A percentile compares a stretch with the other conserved stretches of the same genome.
phyloP scores from a whole-genome alignment of 2,329 filamentous ascomycete genomes.

The Paraconiothyrium brasiliense region DNA sequence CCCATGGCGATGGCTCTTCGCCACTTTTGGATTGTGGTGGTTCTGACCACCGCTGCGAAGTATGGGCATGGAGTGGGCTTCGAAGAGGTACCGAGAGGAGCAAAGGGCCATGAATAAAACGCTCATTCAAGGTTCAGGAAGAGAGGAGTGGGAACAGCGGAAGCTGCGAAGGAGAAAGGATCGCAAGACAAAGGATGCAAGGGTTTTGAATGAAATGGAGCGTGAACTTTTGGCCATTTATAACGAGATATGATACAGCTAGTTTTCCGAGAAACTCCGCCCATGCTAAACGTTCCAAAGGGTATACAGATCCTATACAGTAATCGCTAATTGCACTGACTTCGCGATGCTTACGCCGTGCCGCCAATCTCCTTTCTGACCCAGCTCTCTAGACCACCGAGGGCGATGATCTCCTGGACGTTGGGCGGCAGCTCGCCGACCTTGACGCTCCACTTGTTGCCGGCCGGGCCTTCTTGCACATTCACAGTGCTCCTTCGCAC shows the following conservation, averaged over 20 bases:
- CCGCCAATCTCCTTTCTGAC: slow-evolving; percentile 73
- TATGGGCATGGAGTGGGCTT: no score
- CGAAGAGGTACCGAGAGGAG: no score
- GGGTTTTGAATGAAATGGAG: no score
- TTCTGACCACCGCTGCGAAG: no score
- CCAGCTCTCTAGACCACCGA: slow-evolving; percentile 83
- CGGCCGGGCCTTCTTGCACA: slow-evolving; percentile 74
- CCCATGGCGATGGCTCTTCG: no score
- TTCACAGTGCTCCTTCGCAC: slow-evolving; percentile 74
- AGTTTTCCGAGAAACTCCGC: slow-evolving; percentile 15
- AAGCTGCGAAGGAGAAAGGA: neutral
- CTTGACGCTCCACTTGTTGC: slow-evolving; percentile 77
- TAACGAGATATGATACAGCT: neutral
- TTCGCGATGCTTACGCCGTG: slow-evolving; percentile 31
- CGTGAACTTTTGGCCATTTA: neutral
- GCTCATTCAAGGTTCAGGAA: neutral
- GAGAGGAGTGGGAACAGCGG: neutral
- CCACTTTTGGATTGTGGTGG: no score
- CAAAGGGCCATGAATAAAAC: no score
- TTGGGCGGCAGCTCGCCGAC: slow-evolving; percentile 86
- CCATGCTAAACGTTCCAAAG: slow-evolving; percentile 17
- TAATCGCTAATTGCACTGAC: neutral
- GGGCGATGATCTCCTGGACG: slow-evolving; percentile 71
- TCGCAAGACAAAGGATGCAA: no score
- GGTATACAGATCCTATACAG: slow-evolving; percentile 22